Conservation (phyloP, 2,329 filamentous ascomycete genomes). For the Verticillium longisporum region DNA sequence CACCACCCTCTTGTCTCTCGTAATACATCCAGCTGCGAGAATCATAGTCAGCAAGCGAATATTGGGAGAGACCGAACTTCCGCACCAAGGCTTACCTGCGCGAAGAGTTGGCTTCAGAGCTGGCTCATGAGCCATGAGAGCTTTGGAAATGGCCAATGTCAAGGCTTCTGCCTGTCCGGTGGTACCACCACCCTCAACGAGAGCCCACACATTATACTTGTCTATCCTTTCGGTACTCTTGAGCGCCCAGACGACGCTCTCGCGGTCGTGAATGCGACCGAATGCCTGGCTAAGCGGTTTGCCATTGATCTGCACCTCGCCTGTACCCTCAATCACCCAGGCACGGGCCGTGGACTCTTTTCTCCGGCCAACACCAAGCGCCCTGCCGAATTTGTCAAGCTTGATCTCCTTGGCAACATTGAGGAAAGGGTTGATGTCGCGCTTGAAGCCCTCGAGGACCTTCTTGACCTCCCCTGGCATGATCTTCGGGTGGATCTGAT, state of each 20-base stretch:
- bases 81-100: constrained; percentile 60
- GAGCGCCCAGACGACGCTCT: constrained; percentile 88
- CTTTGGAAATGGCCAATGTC: constrained; percentile 83
- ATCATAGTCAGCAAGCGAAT: constrained; percentile 33
- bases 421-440: constrained; percentile 64
- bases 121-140: constrained; percentile 84
- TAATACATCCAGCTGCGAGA: constrained; percentile 77
- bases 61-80: not conserved
- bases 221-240: constrained; percentile 76
- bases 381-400: constrained; percentile 71
- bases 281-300: constrained; percentile 79
- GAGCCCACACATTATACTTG: constrained; percentile 95
- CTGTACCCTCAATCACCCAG: constrained; percentile 86
- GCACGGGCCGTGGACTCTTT: constrained; percentile 83
- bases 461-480: constrained; percentile 62
- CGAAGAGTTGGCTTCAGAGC: constrained; percentile 80
- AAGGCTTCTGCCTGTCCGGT: constrained; percentile 95
- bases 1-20: constrained; percentile 82
- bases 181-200: constrained; percentile 77
- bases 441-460: constrained; percentile 64
- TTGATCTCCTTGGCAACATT: constrained; percentile 55
- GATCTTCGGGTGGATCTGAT: constrained; percentile 75
- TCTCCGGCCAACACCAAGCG: constrained; percentile 74
- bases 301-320: constrained; percentile 85
- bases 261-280: constrained; percentile 82